Percentiles rank a stretch among this genome's conserved stretches.
Conservation (phyloP, 495 filamentous ascomycete genomes). For the Tuber microsphaerosporum region DNA sequence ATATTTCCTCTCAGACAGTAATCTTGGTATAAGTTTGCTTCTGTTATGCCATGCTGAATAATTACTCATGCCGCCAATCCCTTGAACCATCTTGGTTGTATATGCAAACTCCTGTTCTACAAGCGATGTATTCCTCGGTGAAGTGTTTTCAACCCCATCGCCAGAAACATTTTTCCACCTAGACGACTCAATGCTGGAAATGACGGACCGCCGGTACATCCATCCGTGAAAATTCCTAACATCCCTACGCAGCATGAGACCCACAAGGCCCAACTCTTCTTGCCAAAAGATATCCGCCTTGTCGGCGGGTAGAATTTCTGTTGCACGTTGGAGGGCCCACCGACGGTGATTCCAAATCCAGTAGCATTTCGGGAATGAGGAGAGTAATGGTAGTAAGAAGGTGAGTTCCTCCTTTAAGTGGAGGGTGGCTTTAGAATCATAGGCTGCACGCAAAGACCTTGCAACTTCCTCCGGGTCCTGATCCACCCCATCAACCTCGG, state of each 20-base stretch:
- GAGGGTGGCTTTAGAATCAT: constrained; percentile 23
- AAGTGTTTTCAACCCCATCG: neutral
- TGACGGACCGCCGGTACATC: constrained; percentile 77
- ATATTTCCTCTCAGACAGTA: constrained; percentile 63
- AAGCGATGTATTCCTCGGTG: constrained; percentile 44
- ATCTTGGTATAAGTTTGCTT: constrained; percentile 67
- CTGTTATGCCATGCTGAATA: constrained; percentile 96
- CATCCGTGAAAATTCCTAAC: constrained; percentile 94
- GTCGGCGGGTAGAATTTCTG: constrained; percentile 51
- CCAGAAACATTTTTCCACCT: constrained; percentile 44
- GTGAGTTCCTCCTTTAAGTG: constrained; percentile 58
- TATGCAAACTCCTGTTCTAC: constrained; percentile 78
- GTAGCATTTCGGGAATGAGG: constrained; percentile 91
- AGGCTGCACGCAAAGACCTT: constrained; percentile 25
- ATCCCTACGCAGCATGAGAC: constrained; percentile 80
- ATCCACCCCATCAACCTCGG: constrained; percentile 24
- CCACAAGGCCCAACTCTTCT: constrained; percentile 68
- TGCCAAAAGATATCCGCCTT: constrained; percentile 66
- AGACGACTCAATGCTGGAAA: constrained; percentile 58
- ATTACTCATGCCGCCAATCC: constrained; percentile 73
- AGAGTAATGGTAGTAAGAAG: constrained; percentile 75
- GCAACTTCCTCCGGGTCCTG: constrained; percentile 22
- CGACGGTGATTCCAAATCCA: constrained; percentile 98
- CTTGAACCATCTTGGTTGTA: constrained; percentile 75
- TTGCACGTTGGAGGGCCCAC: constrained; percentile 72